Evolutionary conservation across 768 basidiomycete species (phyloP), one percentile per base, ranked within the genome.

Genomic region (Russula sp.): DNA sequence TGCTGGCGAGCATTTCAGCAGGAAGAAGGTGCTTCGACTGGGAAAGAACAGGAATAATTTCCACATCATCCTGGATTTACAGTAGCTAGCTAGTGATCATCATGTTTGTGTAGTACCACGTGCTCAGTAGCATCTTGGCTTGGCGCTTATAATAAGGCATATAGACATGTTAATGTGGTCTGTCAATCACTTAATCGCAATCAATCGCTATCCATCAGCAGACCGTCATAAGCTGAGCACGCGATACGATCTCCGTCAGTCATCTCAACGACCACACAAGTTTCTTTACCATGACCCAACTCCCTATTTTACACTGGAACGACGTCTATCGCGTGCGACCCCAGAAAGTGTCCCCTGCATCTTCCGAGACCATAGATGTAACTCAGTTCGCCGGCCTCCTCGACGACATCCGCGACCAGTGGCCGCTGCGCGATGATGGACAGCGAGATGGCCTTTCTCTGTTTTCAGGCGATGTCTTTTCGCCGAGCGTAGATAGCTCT

Each of bases 391-490:
- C 84, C n/a, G 82, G 84, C 11, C 78, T 89, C 40, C 75, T 94
- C 28, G 79, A 89, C 59, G 78, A 81, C 63, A 76, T 91, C 32
- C 81, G 90, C 57, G 75, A 78, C 57, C 73, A 74, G 44, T 92
- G 90, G 90, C 67, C 75, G 5, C 69, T 76, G 40, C 69, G 77
- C 44, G 61, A 74, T 7, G 82, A 84, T 66, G 81, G 82, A 6
- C 75, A 77, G 54, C 79, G 78, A 67, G 88, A 92, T 70, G 93
- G 93, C 0, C 77, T 97, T 9, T 79, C 88, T 0, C 75, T 97
- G 5, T 97, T 95, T 75, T 94, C 91, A 40, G 94, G 94, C 9
- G 94, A 96, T 73, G 78, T 92, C 13, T 95, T 95, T 73, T 87
- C 89, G 26, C 94, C 93, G 0, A 91, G 89, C 1, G 81, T 91